Base-by-base conservation (phyloP, 2,329 filamentous ascomycete species). In the Dactylellina cionopaga region DNA sequence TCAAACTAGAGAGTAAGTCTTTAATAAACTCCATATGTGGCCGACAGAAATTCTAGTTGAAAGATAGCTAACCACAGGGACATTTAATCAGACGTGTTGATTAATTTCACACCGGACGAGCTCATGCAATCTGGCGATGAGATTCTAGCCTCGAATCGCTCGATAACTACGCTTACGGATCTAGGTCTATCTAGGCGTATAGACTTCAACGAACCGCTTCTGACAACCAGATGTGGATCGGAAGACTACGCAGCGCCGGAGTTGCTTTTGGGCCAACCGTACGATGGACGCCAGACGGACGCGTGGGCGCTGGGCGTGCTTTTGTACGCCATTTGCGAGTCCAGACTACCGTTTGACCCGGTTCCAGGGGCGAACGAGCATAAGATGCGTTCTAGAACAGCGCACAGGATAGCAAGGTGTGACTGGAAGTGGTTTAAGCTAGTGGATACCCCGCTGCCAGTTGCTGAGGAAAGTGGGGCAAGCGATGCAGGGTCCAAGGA, bases 171-270 rank as follows among this genome's bases (percentile, higher is more conserved):
- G 1, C 85, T 99, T 41, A 96, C 93, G 13, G 95, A 99, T 79
- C 85, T 99, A 10, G 95, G 95, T 11, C 87, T 99, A 10, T 96
- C 92, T 2, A 87, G 94, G 60, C 89, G 90, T 33, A 91, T 98
- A 37, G 87, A 92, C 13, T 77, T 77, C 35, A 89, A 92, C 74
- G 92, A 92, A 56, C 92, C 96, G 75, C 89, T 94, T 72, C 85
- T 99, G n/a, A 91, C 91, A 73, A 98, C 94, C 1, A 88, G 95
- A 7, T 99, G 95, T 80, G 95, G 95, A 29, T 96, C 91, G 39
- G 95, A 98, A 81, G 95, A 99, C 81, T 99, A 99, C 79, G 94
- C 94, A 1, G 94, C 95, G 0, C 95, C 95, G 0, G 95, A 99
- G 80, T 92, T 99, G 46, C 89, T 99, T 59, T 92, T 99, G 84